Evolutionary conservation across 2,329 filamentous ascomycete species (phyloP), one percentile per base, ranked within the genome.

Genomic region (Trichoderma koningii): DNA sequence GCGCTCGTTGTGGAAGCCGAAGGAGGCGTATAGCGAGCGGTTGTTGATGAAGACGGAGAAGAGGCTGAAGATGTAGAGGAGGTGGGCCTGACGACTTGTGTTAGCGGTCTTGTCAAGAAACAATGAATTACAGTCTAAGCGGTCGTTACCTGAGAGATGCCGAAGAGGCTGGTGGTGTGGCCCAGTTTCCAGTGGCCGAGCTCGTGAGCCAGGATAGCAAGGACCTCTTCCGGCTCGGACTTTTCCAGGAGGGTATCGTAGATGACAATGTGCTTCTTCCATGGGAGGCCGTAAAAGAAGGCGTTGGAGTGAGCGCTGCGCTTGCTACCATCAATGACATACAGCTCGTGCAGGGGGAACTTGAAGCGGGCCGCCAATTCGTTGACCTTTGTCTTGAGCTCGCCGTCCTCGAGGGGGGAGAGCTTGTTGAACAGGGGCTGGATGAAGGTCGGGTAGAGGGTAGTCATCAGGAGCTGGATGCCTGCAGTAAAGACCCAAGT

Each of bases 251-350:
- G 81, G 5, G 96, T 99, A 76, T 99, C 95, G 76, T 97, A 99
- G 75, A 99, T 96, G 73, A 99, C 95, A 81, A 99, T 99, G 82
- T 98, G 96, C 86, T 98, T 98, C 86, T 97, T 97, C 93, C 94
- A 99, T 48, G 95, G 95, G 64, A 99, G 86, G 67, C 95, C 95
- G 72, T 96, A 97, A 81, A 99, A 99, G 79, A 96, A 95, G 41
- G 92, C 92, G 76, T 96, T 96, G 78, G 89, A 92, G 80, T 96
- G 92, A 38, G 91, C 89, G 75, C 89, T 92, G 73, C 92, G 85
- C 82, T 93, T 95, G 81, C 89, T 93, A 66, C 92, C 92, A 74
- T 96, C 92, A 73, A 99, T 99, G 73, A 98, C 93, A 74, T 96
- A 92, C 51, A 99, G 85, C 75, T 98, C 93, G 68, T 90, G 88